Percentiles rank a stretch among this genome's conserved stretches.
Evolutionary conservation across 495 filamentous ascomycete species (phyloP).

Genomic region (Penicillium daleae): DNA sequence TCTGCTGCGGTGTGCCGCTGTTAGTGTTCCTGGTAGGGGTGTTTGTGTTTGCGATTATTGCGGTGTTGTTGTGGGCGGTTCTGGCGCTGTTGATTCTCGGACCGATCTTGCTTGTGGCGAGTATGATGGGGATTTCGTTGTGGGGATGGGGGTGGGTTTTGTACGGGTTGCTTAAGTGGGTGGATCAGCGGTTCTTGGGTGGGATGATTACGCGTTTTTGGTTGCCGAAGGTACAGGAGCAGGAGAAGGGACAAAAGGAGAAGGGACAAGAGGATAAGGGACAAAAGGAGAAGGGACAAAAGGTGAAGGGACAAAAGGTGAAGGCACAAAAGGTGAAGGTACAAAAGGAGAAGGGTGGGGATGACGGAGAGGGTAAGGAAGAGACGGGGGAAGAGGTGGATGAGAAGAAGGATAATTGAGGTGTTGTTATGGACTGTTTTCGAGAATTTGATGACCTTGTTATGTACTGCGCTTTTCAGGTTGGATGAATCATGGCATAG

Average conservation of each 20-base stretch:
- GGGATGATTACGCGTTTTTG: conserved; percentile 40
- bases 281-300: too few species aligned
- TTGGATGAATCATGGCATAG: neutral
- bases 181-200: conserved; percentile 40
- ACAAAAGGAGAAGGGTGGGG: conserved; percentile 6
- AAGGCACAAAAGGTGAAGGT: too few species aligned
- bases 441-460: neutral
- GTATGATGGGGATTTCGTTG: conserved; percentile 41
- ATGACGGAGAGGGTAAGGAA: neutral
- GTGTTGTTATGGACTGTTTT: neutral
- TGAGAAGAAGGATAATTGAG: conserved; percentile 22
- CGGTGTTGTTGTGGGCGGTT: conserved; percentile 39
- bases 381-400: conserved; percentile 1
- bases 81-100: conserved; percentile 43
- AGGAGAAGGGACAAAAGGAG: conserved; percentile 10
- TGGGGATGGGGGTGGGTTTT: conserved; percentile 49
- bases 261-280: conserved; percentile 8
- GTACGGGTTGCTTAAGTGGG: conserved; percentile 43
- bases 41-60: conserved; percentile 41
- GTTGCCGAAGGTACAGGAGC: conserved; percentile 21
- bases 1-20: conserved; percentile 45
- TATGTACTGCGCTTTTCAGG: neutral
- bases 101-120: conserved; percentile 41
- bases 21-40: conserved; percentile 42
- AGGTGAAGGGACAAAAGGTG: conserved; percentile 10